phyloP scores from a whole-genome alignment of 768 basidiomycete genomes.

The Steccherinum ochraceum region DNA sequence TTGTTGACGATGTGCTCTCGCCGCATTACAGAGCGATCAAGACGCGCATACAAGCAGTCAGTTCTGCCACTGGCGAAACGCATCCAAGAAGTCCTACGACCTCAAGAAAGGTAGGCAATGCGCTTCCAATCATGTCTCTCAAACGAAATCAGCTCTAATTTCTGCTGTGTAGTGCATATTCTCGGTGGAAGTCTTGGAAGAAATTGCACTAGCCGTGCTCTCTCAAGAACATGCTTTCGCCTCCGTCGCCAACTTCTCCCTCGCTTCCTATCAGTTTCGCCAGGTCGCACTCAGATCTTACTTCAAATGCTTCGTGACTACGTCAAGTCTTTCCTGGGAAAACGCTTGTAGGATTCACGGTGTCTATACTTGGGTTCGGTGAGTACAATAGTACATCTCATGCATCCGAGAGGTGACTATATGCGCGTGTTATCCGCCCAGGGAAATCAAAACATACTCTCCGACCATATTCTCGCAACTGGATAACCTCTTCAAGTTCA shows the following conservation, averaged over 20 bases:
- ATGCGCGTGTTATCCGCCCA: constrained; percentile 16
- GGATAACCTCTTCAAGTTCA: constrained; percentile 5
- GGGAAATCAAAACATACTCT: constrained; percentile 13
- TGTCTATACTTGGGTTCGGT: constrained; percentile 22
- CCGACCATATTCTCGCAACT: constrained; percentile 6
- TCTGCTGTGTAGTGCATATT: not conserved
- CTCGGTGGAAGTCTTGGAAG: constrained; percentile 23
- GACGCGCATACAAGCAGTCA: not conserved
- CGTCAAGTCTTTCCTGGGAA: constrained; percentile 11
- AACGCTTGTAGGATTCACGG: constrained; percentile 14
- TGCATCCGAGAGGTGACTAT: constrained; percentile 4
- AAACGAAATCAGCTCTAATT: not conserved
- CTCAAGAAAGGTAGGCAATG: too few relatives aligned
- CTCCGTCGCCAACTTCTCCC: constrained; percentile 19
- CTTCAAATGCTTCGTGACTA: constrained; percentile 15
- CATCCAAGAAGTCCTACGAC: not conserved
- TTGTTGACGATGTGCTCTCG: not conserved
- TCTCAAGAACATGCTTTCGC: constrained; percentile 14
- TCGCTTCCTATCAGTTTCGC: constrained; percentile 22
- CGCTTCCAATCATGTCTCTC: not conserved
- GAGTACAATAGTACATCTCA: constrained; percentile 3
- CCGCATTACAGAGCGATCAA: not conserved
- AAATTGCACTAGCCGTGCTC: constrained; percentile 17
- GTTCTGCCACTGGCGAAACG: not conserved
- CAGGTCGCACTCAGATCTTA: constrained; percentile 23